Evolutionary conservation across 2,329 filamentous ascomycete genomes (phyloP).

Genomic region (Ceratocystis ficicola): DNA sequence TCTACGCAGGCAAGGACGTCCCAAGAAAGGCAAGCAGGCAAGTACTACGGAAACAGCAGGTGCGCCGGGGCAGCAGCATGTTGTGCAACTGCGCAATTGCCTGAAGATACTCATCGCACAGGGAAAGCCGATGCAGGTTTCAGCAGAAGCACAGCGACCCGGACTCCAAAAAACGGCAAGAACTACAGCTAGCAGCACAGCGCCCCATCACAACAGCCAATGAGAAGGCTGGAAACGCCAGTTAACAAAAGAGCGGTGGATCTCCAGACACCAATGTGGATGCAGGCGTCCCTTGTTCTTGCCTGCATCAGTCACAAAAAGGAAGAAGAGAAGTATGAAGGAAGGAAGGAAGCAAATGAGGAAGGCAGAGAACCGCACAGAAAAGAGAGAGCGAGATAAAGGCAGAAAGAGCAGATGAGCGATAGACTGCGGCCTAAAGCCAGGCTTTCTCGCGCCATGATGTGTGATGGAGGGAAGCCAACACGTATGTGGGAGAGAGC

Average conservation of each 20-base stretch:
- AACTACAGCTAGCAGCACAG: not conserved
- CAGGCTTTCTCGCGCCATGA: too few relatives aligned
- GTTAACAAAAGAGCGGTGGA: conserved; percentile 1
- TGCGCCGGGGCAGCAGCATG: conserved; percentile 1
- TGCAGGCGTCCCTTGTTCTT: not conserved
- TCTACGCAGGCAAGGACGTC: not conserved
- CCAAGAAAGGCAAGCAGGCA: not conserved
- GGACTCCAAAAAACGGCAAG: not conserved
- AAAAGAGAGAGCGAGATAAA: not conserved
- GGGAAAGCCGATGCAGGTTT: conserved; percentile 3
- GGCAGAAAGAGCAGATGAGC: not conserved
- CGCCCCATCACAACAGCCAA: not conserved
- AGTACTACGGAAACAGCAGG: not conserved
- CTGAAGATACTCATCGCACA: not conserved
- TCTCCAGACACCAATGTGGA: not conserved
- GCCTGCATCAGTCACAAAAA: conserved; percentile 5
- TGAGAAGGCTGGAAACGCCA: not conserved
- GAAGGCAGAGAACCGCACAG: not conserved
- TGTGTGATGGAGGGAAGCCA: not conserved
- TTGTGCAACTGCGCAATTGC: conserved; percentile 3
- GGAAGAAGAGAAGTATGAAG: not conserved
- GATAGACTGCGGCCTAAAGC: not conserved
- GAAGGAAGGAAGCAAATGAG: not conserved
- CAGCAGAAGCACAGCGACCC: not conserved
- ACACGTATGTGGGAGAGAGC: not conserved